These are phyloP conservation scores for Populus euphratica DNA, from an alignment of 345 rosid species.

Conservation along the genomic window DNA sequence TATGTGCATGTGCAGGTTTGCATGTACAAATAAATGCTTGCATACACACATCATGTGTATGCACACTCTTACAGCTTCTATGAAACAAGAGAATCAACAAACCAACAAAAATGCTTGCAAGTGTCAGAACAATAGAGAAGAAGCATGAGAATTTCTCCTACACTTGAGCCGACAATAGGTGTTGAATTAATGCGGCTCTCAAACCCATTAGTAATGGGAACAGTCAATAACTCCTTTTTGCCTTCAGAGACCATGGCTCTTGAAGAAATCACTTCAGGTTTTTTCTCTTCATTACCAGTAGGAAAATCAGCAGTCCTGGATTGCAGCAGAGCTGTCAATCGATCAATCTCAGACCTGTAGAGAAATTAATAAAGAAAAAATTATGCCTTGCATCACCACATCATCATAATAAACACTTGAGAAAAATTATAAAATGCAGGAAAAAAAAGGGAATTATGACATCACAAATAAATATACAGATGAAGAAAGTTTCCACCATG, in stretches of 20 bases:
- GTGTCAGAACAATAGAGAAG: not conserved
- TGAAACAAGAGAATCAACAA: not conserved
- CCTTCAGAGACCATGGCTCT: conserved; percentile 26
- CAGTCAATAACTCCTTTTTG: conserved; percentile 29
- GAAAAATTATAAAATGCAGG: not conserved
- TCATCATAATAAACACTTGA: not conserved
- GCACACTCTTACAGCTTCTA: not conserved
- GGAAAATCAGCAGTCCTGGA: conserved; percentile 50
- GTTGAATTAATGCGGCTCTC: conserved; percentile 35
- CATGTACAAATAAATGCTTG: not conserved
- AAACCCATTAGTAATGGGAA: conserved; percentile 36
- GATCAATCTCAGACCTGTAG: conserved; percentile 83
- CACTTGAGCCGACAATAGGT: conserved; percentile 44
- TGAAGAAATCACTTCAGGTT: conserved; percentile 35
- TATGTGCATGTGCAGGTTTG: not conserved
- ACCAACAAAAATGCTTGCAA: not conserved
- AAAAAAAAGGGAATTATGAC: not conserved
- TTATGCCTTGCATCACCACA: not conserved
- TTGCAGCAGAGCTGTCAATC: conserved; percentile 60
- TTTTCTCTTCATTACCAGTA: conserved; percentile 40
- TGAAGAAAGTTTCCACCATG: not conserved
- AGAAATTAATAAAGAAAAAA: not conserved
- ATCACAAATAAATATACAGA: not conserved
- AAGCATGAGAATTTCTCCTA: conserved; percentile 30
- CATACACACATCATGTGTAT: not conserved